Evolutionary conservation across 2,329 filamentous ascomycete species (phyloP), one percentile per base, ranked within the genome.

Genomic region (Elsinoe necatrix): DNA sequence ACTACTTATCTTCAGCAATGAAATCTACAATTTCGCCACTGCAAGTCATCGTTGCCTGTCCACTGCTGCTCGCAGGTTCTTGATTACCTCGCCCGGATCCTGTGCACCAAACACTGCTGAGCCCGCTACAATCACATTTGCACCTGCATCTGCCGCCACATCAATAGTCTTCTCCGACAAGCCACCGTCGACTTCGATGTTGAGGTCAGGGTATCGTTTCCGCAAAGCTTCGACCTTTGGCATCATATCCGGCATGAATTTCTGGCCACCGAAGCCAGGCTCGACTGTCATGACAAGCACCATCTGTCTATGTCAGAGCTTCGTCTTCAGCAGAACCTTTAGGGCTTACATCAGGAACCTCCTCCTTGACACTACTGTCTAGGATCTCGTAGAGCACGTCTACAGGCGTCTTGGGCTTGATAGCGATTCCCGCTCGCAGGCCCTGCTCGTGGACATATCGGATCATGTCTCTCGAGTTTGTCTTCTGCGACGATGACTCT

Each of bases 271-370:
- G 68, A 98, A 98, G 45, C 93, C 93, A 43, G 93, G 93, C 73
- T 98, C 83, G 42, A 98, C 93, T 1, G 93, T 98, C 93, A 98
- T 98, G 59, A 98, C 82, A 16, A 98, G 83, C 35, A 95, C 90
- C 93, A 98, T 98, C 92, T 96, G 61, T 9, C 37, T 7, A 25
- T 23, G 39, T 35, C 48, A 45, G 54, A 21, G 47, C 42, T 54
- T 21, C 27, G 54, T 20, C 18, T 45, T 14, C 4, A 23, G 9
- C 6, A 23, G 21, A 6, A n/a, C 16, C 16, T 16, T 8, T 3
- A 29, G n/a, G 11, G 78, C 89, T 76, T 72, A 96, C 91, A 78
- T 98, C 93, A 8, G 93, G 93, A 57, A 83, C 79, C 70, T 96
- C 93, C 61, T 82, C 81, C 66, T 82, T 79, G 51, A 87, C 79